phyloP scores from a whole-genome alignment of 2,329 filamentous ascomycete genomes.

The Aspergillus pseudonomiae region DNA sequence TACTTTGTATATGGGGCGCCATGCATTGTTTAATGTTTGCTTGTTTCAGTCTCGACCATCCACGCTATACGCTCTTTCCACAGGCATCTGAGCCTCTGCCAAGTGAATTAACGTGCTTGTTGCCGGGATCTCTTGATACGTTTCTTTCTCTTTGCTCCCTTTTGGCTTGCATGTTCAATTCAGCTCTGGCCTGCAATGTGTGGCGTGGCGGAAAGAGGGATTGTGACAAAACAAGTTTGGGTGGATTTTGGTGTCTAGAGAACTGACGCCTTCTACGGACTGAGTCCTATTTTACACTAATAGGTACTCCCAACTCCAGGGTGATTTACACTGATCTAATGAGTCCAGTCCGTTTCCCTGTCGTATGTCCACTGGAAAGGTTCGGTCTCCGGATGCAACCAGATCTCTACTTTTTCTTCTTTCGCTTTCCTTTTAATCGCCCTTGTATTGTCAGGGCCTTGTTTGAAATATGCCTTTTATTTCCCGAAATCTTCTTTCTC shows the following conservation, averaged over 20 bases:
- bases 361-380: background rate
- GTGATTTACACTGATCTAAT: background rate
- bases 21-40: conserved; percentile 11
- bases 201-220: background rate
- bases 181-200: background rate
- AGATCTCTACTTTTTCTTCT: conserved; percentile 10
- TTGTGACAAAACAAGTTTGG: conserved; percentile 6
- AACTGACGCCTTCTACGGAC: background rate
- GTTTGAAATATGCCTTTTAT: conserved; percentile 13
- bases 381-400: conserved; percentile 6
- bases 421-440: conserved; percentile 6
- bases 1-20: conserved; percentile 14
- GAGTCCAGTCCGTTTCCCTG: background rate
- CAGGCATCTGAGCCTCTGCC: background rate
- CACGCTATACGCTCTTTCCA: conserved; percentile 3
- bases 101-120: conserved; percentile 7
- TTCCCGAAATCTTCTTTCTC: conserved; percentile 9
- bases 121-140: background rate
- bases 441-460: conserved; percentile 5
- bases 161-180: conserved; percentile 4
- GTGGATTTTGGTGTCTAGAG: conserved; percentile 1
- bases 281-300: background rate
- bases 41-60: conserved; percentile 9
- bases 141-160: background rate
- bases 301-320: background rate